These are phyloP conservation scores for Boletus tylopilopsis DNA, from an alignment of 768 basidiomycete genomes.

Conservation along the genomic window DNA sequence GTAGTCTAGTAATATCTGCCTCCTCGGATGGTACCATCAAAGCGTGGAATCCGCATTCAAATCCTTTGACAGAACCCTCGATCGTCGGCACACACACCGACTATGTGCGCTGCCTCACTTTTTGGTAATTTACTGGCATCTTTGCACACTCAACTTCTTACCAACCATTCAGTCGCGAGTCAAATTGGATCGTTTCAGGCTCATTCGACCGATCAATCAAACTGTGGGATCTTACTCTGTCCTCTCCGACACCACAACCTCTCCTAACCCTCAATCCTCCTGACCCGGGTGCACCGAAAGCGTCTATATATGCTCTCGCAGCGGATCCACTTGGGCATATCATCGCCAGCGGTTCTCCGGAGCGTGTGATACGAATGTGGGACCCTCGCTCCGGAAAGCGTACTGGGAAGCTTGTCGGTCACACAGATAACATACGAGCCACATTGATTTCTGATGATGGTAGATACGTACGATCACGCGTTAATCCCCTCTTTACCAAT, in stretches of 20 bases:
- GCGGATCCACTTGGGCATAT: slow-evolving; percentile 75
- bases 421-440: slow-evolving; percentile 94
- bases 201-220: slow-evolving; percentile 94
- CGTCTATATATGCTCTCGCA: slow-evolving; percentile 74
- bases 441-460: slow-evolving; percentile 89
- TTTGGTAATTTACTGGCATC: slow-evolving; percentile 46
- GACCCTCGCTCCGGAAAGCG: slow-evolving; percentile 85
- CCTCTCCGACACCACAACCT: slow-evolving; percentile 41
- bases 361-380: slow-evolving; percentile 88
- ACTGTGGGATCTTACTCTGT: slow-evolving; percentile 80
- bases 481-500: slow-evolving; percentile 3
- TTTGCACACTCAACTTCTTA: slow-evolving; percentile 9
- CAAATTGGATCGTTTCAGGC: slow-evolving; percentile 88
- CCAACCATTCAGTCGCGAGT: slow-evolving; percentile 52
- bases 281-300: slow-evolving; percentile 63
- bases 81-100: slow-evolving; percentile 76
- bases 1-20: slow-evolving; percentile 70
- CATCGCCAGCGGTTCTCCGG: slow-evolving; percentile 88
- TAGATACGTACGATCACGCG: slow-evolving; percentile 63
- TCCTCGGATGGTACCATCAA: slow-evolving; percentile 95
- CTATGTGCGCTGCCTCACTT: slow-evolving; percentile 78
- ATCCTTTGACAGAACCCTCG: slow-evolving; percentile 54
- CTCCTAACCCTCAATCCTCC: slow-evolving; percentile 65
- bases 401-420: slow-evolving; percentile 85
- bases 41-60: slow-evolving; percentile 85